Conservation (phyloP, 176 grass and related monocot species). For the Elaeis guineensis region DNA sequence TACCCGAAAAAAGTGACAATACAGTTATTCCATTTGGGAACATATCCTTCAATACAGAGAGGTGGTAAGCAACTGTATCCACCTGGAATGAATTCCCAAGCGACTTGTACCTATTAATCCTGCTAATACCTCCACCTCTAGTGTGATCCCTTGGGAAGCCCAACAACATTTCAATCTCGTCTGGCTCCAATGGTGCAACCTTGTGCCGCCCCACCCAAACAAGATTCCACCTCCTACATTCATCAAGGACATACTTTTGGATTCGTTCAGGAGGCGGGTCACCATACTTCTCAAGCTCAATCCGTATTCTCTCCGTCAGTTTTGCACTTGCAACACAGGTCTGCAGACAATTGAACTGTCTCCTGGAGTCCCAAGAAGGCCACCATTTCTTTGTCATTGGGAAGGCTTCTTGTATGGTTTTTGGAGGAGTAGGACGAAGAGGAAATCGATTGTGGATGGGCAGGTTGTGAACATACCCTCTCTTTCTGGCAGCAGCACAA, state of each 20-base stretch:
- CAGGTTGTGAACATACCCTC: conserved; percentile 75
- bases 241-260: conserved; percentile 41
- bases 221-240: conserved; percentile 85
- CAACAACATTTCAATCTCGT: conserved; percentile 67
- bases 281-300: conserved; percentile 7
- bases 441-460: conserved; percentile 43
- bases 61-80: conserved; percentile 67
- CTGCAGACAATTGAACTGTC: conserved; percentile 79
- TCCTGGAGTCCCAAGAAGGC: conserved; percentile 73
- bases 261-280: conserved; percentile 27
- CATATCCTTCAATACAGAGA: conserved; percentile 51
- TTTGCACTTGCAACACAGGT: conserved; percentile 50
- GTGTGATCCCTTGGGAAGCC: conserved; percentile 83
- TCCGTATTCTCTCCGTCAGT: conserved; percentile 40
- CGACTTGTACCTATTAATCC: conserved; percentile 57
- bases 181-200: conserved; percentile 62
- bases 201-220: conserved; percentile 74
- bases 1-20: conserved; percentile 68
- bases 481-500: conserved; percentile 58
- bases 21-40: conserved; percentile 72
- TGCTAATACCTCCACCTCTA: conserved; percentile 40
- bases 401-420: conserved; percentile 54
- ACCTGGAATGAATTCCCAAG: conserved; percentile 90
- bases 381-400: conserved; percentile 47
- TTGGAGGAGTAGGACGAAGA: conserved; percentile 43